Base-by-base conservation (phyloP, 2,329 filamentous ascomycete genomes). In the Biscogniauxia marginata region DNA sequence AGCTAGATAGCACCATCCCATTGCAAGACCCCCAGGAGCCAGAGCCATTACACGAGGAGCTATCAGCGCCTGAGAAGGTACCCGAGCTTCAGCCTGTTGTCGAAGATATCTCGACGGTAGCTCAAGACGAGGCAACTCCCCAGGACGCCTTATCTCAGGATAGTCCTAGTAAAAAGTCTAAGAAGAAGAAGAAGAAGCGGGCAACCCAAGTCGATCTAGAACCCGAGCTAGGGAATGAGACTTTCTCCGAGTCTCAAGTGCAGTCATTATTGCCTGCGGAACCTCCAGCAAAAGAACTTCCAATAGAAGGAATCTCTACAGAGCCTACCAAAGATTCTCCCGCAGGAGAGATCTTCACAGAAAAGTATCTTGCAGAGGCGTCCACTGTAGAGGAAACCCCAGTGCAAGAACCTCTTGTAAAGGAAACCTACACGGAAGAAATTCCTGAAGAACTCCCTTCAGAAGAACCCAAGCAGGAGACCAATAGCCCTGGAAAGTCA, bases 121-220 rank as follows among this genome's bases (percentile, higher is more conserved):
- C 49, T 21, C 64, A 67, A 56, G 55, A 67, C 46, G 56, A 55
- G 56, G 57, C 49, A 39, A 19, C 57, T 44, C 49, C 59, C 55
- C 54, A 63, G 52, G 58, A 63, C 51, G 57, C 53, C 46, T 52
- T 53, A 57, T 55, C 59, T 54, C 58, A 64, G 53, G 50, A 56
- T 49, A 53, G 50, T 45, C 56, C 57, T 19, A 58, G 55, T 8
- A 67, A 66, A 57, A 69, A 70, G 59, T 64, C 66, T 22, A 70
- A 70, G 53, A 73, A 71, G 57, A 73, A 71, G 54, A 70, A 71
- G 57, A 71, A 67, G 51, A 73, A 72, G 55, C 60, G 58, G 47
- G 54, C 53, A n/a, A 61, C 34, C 46, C 57, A 62, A 57, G 18
- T 52, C 13, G 50, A 59, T n/a, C 30, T 20, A 20, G 61, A 63